phyloP scores from a whole-genome alignment of 352 stramenopile species.

The Phytophthora chlamydospora region DNA sequence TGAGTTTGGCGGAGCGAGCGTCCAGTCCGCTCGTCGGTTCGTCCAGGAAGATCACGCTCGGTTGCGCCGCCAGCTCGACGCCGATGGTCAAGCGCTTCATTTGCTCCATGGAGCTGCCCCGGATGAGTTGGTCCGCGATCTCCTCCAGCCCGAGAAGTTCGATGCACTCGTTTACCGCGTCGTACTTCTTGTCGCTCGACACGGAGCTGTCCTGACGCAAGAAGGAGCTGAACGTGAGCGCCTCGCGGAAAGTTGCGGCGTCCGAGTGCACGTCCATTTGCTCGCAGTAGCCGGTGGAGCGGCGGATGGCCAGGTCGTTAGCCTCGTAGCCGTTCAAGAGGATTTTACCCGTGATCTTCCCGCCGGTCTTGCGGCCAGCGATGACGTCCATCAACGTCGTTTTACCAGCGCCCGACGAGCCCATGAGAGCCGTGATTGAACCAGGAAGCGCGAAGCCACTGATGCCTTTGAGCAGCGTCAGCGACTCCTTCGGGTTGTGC shows the following conservation, averaged over 20 bases:
- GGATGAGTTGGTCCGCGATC: constrained; percentile 44
- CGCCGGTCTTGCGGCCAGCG: background rate
- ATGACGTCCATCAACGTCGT: constrained; percentile 6
- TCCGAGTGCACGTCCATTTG: background rate
- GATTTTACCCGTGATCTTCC: background rate
- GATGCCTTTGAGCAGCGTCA: constrained; percentile 24
- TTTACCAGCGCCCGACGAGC: constrained; percentile 61
- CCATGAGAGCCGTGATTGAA: constrained; percentile 27
- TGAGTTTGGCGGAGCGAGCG: too few relatives aligned
- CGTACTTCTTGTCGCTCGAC: constrained; percentile 25
- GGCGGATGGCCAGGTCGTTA: constrained; percentile 1
- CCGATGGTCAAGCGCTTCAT: constrained; percentile 19
- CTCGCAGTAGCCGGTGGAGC: constrained; percentile 4
- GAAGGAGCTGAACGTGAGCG: constrained; percentile 48
- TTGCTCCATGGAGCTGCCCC: constrained; percentile 33
- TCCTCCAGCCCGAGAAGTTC: constrained; percentile 69
- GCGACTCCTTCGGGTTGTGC: constrained; percentile 32
- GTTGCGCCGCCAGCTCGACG: constrained; percentile 40
- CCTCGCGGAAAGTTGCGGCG: too few relatives aligned
- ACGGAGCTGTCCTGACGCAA: constrained; percentile 47
- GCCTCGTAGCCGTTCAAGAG: constrained; percentile 6
- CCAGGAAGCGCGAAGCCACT: constrained; percentile 7
- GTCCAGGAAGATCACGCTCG: constrained; percentile 50
- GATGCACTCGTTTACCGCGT: constrained; percentile 44
- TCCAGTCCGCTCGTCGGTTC: constrained; percentile 48